Evolutionary conservation across 2,329 filamentous ascomycete species (phyloP).

Genomic region (Spiromastix sp.): DNA sequence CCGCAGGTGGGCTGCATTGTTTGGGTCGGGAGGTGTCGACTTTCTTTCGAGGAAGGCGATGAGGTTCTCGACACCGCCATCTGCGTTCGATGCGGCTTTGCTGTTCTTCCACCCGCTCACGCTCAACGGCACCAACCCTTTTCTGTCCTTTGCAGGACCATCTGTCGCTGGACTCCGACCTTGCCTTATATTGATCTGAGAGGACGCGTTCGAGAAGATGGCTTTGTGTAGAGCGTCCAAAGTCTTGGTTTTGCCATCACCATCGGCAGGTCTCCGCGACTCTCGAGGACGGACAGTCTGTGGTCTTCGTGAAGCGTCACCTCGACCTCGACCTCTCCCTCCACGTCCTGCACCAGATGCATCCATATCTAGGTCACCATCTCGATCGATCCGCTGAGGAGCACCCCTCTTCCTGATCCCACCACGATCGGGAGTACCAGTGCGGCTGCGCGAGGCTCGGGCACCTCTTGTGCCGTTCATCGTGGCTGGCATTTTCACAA

Average conservation of each 20-base stretch:
- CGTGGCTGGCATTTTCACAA: slow-evolving; percentile 10
- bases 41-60: slow-evolving; percentile 63
- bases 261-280: slow-evolving; percentile 5
- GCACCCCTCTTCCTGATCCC: slow-evolving; percentile 42
- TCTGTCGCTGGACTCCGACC: slow-evolving; percentile 21
- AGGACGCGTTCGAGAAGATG: slow-evolving; percentile 20
- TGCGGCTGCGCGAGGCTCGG: slow-evolving; percentile 18
- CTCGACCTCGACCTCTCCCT: slow-evolving; percentile 22
- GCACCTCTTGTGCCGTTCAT: slow-evolving; percentile 23
- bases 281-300: slow-evolving; percentile 22
- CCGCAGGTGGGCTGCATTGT: slow-evolving; percentile 35
- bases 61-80: slow-evolving; percentile 56
- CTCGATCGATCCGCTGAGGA: slow-evolving; percentile 41
- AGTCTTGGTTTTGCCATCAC: slow-evolving; percentile 16
- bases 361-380: slow-evolving; percentile 55
- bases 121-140: slow-evolving; percentile 25
- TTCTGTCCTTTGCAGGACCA: slow-evolving; percentile 13
- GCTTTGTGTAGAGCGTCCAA: slow-evolving; percentile 28
- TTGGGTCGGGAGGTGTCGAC: slow-evolving; percentile 44
- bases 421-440: slow-evolving; percentile 28
- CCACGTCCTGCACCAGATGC: slow-evolving; percentile 24
- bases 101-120: slow-evolving; percentile 57
- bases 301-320: slow-evolving; percentile 18
- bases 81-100: slow-evolving; percentile 56
- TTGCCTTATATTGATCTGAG: slow-evolving; percentile 31